Base-by-base conservation (phyloP, 2,329 filamentous ascomycete genomes). In the Pyrenophora graminea region DNA sequence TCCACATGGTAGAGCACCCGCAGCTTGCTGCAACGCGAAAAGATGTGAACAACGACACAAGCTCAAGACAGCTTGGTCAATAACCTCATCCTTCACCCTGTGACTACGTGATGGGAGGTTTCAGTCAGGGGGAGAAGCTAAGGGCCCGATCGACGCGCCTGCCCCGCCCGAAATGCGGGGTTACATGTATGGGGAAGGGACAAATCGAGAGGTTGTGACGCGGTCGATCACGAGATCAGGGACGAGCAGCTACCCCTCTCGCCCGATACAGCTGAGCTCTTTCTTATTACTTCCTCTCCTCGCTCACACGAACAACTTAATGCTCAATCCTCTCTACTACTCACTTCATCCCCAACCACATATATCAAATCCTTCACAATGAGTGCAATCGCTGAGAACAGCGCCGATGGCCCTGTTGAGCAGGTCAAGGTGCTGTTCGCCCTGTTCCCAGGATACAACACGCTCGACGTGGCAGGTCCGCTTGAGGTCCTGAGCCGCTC, bases 361-460 rank as follows among this genome's bases (percentile, higher is more conserved):
- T 47, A 48, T 40, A 46, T 39, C 45, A 55, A 50, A 56, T 56
- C 64, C 57, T 59, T 66, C 68, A 73, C 54, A 55, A 73, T 73
- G 70, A 73, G 70, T 73, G 70, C 70, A 70, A 66, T 73, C 63
- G 69, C 67, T 53, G 68, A 30, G 27, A 30, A 69, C 56, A 65
- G 63, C 67, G 66, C 63, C 58, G 69, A 71, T 56, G 69, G 69
- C 52, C 68, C 66, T 15, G 79, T 84, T 74, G 80, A 84, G 75
- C 81, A 83, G 70, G 79, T 85, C 77, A 81, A 84, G 75, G 83
- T 85, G 67, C 80, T 85, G 72, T 80, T 85, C 69, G 75, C 80
- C 66, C 76, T 84, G 62, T 80, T 82, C 69, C 73, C 78, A 53
- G 76, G 76, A 63, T 82, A 84, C 73, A 81, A 83, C 70, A 77